phyloP scores from a whole-genome alignment of 768 basidiomycete genomes.

The Leccinum aurantiacum region DNA sequence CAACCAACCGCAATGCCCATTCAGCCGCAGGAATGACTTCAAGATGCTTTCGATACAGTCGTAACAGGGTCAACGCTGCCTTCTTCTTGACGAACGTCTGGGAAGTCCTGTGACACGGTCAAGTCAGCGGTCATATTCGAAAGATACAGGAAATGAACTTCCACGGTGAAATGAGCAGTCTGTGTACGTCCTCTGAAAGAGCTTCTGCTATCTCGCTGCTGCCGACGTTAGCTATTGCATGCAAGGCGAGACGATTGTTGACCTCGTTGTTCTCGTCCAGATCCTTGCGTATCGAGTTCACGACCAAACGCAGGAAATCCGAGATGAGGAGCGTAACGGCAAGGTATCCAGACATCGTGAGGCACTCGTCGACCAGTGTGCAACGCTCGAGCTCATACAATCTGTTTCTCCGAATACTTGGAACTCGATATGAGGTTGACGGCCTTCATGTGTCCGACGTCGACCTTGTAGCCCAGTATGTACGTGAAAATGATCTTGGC shows the following conservation, averaged over 20 bases:
- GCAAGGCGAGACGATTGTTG: conserved; percentile 93
- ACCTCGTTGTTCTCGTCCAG: conserved; percentile 92
- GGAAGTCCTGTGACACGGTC: conserved; percentile 65
- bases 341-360: conserved; percentile 59
- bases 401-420: conserved; percentile 99
- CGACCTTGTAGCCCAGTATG: conserved; percentile 98
- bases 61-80: conserved; percentile 88
- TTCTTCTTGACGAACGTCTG: conserved; percentile 98
- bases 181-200: conserved; percentile 89
- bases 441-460: conserved; percentile 99
- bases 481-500: conserved; percentile 99
- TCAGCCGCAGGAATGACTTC: conserved; percentile 91
- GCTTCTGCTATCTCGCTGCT: conserved; percentile 99
- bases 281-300: conserved; percentile 98
- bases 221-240: conserved; percentile 98
- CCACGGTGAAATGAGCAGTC: conserved; percentile 92
- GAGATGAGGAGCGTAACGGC: conserved; percentile 95
- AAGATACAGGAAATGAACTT: conserved; percentile 28
- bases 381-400: conserved; percentile 55
- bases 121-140: conserved; percentile 15
- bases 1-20: conserved; percentile 93
- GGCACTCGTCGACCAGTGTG: neutral
- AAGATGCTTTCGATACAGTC: conserved; percentile 94
- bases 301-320: conserved; percentile 92
- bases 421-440: conserved; percentile 94